Evolutionary conservation across 2,329 filamentous ascomycete genomes (phyloP).

Genomic region (Trichoderma arundinaceum): DNA sequence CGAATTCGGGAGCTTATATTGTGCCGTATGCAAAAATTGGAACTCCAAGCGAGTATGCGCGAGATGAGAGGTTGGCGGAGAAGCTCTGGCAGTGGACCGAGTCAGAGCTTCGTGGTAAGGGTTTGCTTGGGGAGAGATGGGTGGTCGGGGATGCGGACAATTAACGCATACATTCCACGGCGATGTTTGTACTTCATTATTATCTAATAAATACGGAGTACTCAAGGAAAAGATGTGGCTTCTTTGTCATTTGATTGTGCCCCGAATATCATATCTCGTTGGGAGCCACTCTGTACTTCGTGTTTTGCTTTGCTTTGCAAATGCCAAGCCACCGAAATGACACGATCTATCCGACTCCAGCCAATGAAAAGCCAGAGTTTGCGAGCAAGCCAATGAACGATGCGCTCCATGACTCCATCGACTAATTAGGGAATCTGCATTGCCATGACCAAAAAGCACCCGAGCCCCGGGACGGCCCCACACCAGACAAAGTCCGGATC

Average conservation of each 20-base stretch:
- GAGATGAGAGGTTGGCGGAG: conserved; percentile 32
- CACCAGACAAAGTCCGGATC: conserved; percentile 8
- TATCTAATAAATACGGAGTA: not conserved
- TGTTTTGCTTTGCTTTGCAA: not conserved
- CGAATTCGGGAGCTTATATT: conserved; percentile 35
- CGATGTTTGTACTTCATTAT: not conserved
- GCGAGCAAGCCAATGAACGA: conserved; percentile 18
- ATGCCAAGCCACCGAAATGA: not conserved
- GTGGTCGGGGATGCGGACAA: not conserved
- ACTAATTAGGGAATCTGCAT: not conserved
- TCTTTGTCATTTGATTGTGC: too few species aligned
- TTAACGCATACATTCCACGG: not conserved
- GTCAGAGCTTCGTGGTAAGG: conserved; percentile 28
- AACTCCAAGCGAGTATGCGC: conserved; percentile 34
- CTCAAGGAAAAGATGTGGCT: too few species aligned
- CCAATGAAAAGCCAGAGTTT: conserved; percentile 6
- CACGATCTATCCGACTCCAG: too few species aligned
- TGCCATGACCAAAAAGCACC: not conserved
- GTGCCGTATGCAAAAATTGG: conserved; percentile 37
- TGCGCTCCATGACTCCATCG: not conserved
- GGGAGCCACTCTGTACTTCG: not conserved
- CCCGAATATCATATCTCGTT: too few species aligned
- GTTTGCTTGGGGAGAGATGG: conserved; percentile 15
- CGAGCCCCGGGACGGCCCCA: conserved; percentile 17
- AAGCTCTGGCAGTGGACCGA: conserved; percentile 34